Conservation (phyloP, 495 filamentous ascomycete species). For the Amorphotheca resinae region DNA sequence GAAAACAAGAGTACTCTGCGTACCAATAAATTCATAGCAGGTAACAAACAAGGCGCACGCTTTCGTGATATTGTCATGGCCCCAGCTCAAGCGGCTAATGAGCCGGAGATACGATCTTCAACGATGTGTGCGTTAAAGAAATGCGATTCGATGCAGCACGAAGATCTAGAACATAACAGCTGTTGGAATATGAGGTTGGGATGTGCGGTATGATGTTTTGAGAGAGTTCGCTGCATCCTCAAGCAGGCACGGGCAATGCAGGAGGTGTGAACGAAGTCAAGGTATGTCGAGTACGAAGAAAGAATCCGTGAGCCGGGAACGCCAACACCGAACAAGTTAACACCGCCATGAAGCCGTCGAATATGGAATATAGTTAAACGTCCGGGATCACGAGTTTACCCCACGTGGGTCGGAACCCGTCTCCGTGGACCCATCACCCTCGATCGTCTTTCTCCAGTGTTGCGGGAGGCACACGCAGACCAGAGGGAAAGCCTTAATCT, state of each 20-base stretch:
- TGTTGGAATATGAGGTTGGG: conserved; percentile 6
- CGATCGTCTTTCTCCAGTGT: conserved; percentile 95
- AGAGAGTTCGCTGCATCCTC: background rate
- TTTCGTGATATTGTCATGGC: conserved; percentile 13
- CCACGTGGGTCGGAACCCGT: conserved; percentile 32
- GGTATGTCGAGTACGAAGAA: background rate
- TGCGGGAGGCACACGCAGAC: conserved; percentile 96
- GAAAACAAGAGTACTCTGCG: background rate
- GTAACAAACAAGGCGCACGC: conserved; percentile 7
- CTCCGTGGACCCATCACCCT: conserved; percentile 60
- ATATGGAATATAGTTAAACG: background rate
- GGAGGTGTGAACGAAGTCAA: background rate
- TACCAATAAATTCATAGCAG: background rate
- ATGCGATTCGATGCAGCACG: conserved; percentile 13
- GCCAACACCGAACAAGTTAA: conserved; percentile 16
- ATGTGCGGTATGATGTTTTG: conserved; percentile 4
- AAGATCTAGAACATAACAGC: conserved; percentile 20
- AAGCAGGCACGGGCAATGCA: background rate
- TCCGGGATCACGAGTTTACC: conserved; percentile 3
- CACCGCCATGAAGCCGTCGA: conserved; percentile 19
- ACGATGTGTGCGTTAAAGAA: conserved; percentile 3
- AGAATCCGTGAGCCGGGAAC: conserved; percentile 8
- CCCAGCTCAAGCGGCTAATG: conserved; percentile 7
- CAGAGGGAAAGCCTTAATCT: conserved; percentile 96
- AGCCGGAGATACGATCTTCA: conserved; percentile 7